phyloP scores from a whole-genome alignment of 2,329 filamentous ascomycete genomes.

The Aspergillus bombycis region DNA sequence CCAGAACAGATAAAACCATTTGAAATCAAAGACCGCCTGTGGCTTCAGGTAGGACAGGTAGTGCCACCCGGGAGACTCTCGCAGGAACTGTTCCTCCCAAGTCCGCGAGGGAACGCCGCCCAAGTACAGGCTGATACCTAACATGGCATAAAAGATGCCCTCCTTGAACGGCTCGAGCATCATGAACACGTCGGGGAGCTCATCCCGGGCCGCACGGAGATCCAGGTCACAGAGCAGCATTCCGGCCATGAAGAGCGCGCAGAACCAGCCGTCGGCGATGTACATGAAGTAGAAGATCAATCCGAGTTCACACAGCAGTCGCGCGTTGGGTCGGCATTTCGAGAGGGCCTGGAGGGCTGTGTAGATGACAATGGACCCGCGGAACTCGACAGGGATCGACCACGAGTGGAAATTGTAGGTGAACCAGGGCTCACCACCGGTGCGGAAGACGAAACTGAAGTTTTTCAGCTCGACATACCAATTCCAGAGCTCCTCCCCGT shows the following conservation, averaged over 20 bases:
- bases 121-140: slow-evolving; percentile 59
- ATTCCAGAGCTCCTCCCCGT: slow-evolving; percentile 55
- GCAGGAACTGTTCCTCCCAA: slow-evolving; percentile 53
- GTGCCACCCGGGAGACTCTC: slow-evolving; percentile 62
- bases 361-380: slow-evolving; percentile 67
- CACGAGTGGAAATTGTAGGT: slow-evolving; percentile 63
- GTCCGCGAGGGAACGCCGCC: slow-evolving; percentile 63
- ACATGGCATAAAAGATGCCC: slow-evolving; percentile 56
- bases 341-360: slow-evolving; percentile 61
- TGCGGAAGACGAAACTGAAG: slow-evolving; percentile 68
- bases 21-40: slow-evolving; percentile 66
- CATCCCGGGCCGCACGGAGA: slow-evolving; percentile 52
- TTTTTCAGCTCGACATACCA: slow-evolving; percentile 65
- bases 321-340: slow-evolving; percentile 56
- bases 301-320: slow-evolving; percentile 56
- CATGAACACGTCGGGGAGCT: slow-evolving; percentile 56
- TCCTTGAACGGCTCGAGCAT: slow-evolving; percentile 53
- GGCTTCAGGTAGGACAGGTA: slow-evolving; percentile 65
- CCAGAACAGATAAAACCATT: slow-evolving; percentile 70
- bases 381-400: slow-evolving; percentile 67
- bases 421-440: slow-evolving; percentile 60
- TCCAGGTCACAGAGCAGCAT: slow-evolving; percentile 67
- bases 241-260: slow-evolving; percentile 62
- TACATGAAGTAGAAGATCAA: slow-evolving; percentile 70
- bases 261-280: slow-evolving; percentile 66